Evolutionary conservation across 225 moss, liverwort and hornwort species (phyloP).

Genomic region (Marchantia paleacea): DNA sequence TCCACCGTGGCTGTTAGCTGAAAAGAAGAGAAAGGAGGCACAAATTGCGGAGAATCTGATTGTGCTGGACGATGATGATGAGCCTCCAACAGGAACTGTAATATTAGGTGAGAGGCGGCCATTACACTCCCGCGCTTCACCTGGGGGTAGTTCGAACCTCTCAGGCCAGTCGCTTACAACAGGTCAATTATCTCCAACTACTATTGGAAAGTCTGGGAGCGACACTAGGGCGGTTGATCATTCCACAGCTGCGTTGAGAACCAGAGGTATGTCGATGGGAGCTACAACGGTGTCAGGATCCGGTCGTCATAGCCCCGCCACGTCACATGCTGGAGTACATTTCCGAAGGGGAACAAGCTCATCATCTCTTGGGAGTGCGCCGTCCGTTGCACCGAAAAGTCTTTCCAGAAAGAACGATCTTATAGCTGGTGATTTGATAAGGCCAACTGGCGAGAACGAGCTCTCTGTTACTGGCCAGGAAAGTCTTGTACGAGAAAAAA

Average conservation of each 20-base stretch:
- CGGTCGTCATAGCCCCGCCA: not conserved
- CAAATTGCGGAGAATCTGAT: constrained; percentile 33
- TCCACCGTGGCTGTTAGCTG: constrained; percentile 38
- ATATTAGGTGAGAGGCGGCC: constrained; percentile 6
- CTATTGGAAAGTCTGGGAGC: not conserved
- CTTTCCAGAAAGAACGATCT: not conserved
- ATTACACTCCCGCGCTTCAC: not conserved
- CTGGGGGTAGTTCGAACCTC: not conserved
- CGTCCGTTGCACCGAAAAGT: not conserved
- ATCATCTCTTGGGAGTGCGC: not conserved
- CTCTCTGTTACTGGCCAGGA: not conserved
- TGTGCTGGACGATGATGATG: constrained; percentile 36
- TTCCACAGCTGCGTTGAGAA: not conserved
- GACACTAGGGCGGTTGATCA: not conserved
- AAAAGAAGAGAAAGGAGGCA: constrained; percentile 37
- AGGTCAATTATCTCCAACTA: not conserved
- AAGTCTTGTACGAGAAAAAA: not conserved
- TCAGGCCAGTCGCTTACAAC: not conserved
- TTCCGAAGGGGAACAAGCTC: not conserved
- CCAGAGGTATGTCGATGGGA: not conserved
- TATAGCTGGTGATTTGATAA: not conserved
- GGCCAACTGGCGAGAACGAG: not conserved
- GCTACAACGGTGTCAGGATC: not conserved
- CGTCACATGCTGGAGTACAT: not conserved
- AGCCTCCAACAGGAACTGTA: not conserved